Conservation (phyloP, 805 yeast species). For the Nakazawaea ernobii region DNA sequence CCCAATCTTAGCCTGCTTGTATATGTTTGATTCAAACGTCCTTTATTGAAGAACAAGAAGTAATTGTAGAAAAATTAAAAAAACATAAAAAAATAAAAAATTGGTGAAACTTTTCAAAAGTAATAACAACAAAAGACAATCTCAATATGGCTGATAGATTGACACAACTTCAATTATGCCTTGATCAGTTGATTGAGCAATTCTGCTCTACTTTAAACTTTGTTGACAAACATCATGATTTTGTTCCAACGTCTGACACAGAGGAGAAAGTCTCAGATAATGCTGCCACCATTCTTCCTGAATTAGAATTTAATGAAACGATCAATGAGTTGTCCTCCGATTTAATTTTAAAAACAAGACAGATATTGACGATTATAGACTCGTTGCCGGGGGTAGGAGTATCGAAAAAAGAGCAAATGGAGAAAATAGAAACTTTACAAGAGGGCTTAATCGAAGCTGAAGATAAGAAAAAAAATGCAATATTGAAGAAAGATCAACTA, state of each 20-base stretch:
- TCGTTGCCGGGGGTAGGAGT: conserved; percentile 92
- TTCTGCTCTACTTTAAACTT: conserved; percentile 74
- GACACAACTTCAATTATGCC: conserved; percentile 83
- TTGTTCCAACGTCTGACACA: conserved; percentile 37
- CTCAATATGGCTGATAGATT: conserved; percentile 71
- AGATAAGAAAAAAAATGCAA: conserved; percentile 46
- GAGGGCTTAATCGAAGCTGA: conserved; percentile 58
- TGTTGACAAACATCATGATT: conserved; percentile 71
- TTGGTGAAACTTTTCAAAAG: background rate
- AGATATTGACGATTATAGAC: conserved; percentile 78
- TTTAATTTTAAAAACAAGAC: conserved; percentile 78
- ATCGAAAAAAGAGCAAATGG: conserved; percentile 67
- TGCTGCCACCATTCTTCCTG: conserved; percentile 45
- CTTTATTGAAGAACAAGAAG: too few relatives aligned
- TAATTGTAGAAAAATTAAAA: background rate
- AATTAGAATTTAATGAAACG: conserved; percentile 34
- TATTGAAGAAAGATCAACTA: conserved; percentile 58
- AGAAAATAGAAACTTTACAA: conserved; percentile 56
- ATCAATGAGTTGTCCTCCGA: conserved; percentile 79
- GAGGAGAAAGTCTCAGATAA: conserved; percentile 63
- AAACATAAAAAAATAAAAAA: background rate
- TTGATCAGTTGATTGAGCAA: conserved; percentile 78
- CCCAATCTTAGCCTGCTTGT: background rate
- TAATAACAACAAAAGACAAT: background rate
- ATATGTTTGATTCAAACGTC: too few relatives aligned